Conservation (phyloP, 2,329 filamentous ascomycete genomes). For the Chrysosphaeria jannelii region DNA sequence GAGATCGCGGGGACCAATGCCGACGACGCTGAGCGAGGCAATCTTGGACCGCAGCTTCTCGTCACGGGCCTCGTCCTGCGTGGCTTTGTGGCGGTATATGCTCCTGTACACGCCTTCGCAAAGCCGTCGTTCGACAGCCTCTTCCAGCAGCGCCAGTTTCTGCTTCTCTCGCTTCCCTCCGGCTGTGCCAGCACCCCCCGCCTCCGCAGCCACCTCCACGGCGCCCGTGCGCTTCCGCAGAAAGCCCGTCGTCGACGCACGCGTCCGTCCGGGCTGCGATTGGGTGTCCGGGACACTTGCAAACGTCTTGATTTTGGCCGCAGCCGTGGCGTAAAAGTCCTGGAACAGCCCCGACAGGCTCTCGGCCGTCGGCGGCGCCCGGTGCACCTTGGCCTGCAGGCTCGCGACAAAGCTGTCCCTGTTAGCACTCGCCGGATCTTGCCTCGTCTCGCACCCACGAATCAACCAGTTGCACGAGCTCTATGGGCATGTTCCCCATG, state of each 20-base stretch:
- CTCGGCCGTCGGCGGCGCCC: slow-evolving; percentile 56
- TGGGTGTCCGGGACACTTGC: slow-evolving; percentile 50
- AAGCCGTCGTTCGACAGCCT: slow-evolving; percentile 64
- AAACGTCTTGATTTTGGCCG: slow-evolving; percentile 61
- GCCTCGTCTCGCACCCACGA: slow-evolving; percentile 19
- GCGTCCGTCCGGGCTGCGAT: slow-evolving; percentile 27
- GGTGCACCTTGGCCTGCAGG: slow-evolving; percentile 59
- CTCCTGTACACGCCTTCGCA: slow-evolving; percentile 65
- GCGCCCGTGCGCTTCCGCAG: slow-evolving; percentile 24
- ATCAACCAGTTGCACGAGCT: slow-evolving; percentile 70
- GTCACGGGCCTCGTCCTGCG: slow-evolving; percentile 81
- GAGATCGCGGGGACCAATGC: slow-evolving; percentile 64
- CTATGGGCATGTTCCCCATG: slow-evolving; percentile 75
- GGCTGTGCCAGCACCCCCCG: too few species aligned
- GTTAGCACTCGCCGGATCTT: too few species aligned
- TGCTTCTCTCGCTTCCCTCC: slow-evolving; percentile 18
- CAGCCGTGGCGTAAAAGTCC: slow-evolving; percentile 65
- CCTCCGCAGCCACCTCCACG: too few species aligned
- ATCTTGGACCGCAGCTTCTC: slow-evolving; percentile 87
- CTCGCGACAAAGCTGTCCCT: slow-evolving; percentile 65
- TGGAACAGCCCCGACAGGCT: slow-evolving; percentile 68
- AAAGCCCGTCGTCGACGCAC: slow-evolving; percentile 23
- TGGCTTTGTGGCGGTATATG: slow-evolving; percentile 74
- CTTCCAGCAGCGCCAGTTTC: slow-evolving; percentile 51
- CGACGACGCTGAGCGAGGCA: slow-evolving; percentile 66